Base-by-base conservation (phyloP, 371 early-diverging fungal species). In the Mucor irregularis region DNA sequence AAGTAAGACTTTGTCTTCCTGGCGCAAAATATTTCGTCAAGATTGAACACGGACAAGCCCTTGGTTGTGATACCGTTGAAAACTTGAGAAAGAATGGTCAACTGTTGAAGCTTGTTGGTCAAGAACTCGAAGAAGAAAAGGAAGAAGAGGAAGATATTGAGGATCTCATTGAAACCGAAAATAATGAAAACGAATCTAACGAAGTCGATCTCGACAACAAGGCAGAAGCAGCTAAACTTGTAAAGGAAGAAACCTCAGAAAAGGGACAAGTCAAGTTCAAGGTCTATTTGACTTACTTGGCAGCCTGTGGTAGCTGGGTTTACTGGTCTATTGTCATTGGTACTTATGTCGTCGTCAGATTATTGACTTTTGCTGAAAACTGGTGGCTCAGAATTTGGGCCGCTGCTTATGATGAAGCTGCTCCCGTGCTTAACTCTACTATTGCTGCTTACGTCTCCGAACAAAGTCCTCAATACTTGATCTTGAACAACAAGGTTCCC, bases 1-100 rank as follows among this genome's bases (percentile, higher is more conserved):
- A 92, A 35, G 89, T 92, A 7, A 73, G 81, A 4, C 75, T 90
- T 40, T 88, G 91, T 35, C 66, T 95, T 26, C 83, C 85, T 21
- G 80, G 82, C 31, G 87, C 89, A 17, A 76, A 81, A 19, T 84
- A 82, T 55, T 78, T 93, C 14, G 85, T 89, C 17, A 83, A 87
- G 33, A 60, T 95, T 58, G 70, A 80, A 13, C 74, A 85, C 26
- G 93, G 94, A 24, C 53, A 67, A 2, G 80, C 93, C 28, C 68
- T 67, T 13, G 76, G 73, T 2, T 56, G 48, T 45, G 68, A 60
- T 25, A 48, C 57, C 19, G 44, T 62, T 42, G 56, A 56, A 5
- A 45, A 53, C 37, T 39, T 68, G 21, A 51, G 48, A 28, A 21
- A 14, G 7, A 56, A 28, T 28, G 68, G 64, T 19, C 17, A 48